phyloP scores from a whole-genome alignment of 257 asterid genomes.

The Mentha longifolia region DNA sequence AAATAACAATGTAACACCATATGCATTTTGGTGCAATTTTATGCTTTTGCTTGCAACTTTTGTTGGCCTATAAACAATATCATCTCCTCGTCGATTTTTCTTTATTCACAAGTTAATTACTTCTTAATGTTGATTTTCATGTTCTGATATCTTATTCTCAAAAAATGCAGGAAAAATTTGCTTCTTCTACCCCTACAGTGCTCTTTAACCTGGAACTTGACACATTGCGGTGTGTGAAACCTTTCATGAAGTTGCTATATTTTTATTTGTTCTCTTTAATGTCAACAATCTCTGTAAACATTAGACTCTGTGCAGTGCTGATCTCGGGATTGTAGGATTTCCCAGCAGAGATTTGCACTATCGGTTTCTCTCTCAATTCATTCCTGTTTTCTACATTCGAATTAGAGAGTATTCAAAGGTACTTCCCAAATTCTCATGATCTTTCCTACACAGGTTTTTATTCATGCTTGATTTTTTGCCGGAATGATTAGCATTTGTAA shows the following conservation, averaged over 20 bases:
- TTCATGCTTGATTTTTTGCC: constrained; percentile 12
- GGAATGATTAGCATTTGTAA: constrained; percentile 44
- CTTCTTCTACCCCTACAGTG: constrained; percentile 69
- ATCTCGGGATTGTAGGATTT: constrained; percentile 89
- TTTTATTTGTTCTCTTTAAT: neutral
- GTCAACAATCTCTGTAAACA: constrained; percentile 28
- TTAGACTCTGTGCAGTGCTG: constrained; percentile 70
- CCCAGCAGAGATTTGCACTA: constrained; percentile 83
- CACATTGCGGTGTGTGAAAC: constrained; percentile 70
- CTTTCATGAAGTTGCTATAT: constrained; percentile 18
- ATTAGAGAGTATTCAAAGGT: constrained; percentile 96
- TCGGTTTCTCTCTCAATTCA: constrained; percentile 86
- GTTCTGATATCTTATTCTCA: neutral
- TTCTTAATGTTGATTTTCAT: neutral
- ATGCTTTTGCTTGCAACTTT: neutral
- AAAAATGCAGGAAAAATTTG: constrained; percentile 72
- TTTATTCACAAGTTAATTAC: neutral
- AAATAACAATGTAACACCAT: neutral
- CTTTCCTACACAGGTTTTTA: neutral
- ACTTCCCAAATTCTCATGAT: constrained; percentile 30
- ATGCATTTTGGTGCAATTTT: neutral
- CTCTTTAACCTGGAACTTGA: constrained; percentile 97
- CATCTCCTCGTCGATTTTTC: neutral
- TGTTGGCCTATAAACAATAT: neutral
- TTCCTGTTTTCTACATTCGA: constrained; percentile 84